These are phyloP conservation scores for Trichophyton benhamiae DNA, from an alignment of 2,329 filamentous ascomycete species.

Conservation along the genomic window DNA sequence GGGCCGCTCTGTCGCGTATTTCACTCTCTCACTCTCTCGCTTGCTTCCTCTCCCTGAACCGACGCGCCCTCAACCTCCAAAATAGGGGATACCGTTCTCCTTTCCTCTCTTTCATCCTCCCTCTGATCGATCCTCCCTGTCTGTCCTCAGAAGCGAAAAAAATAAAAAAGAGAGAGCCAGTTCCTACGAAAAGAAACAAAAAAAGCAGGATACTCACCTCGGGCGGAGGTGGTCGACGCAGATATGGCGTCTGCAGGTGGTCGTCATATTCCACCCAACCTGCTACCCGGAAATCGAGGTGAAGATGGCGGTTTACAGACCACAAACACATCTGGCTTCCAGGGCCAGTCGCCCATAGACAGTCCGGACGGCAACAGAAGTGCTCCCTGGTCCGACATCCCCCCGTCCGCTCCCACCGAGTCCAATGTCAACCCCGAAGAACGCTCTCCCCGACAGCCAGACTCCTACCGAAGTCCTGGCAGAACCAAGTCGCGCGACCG, in stretches of 20 bases:
- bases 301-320: conserved; percentile 23
- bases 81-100: not conserved
- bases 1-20: not conserved
- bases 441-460: conserved; percentile 20
- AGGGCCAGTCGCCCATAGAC: conserved; percentile 30
- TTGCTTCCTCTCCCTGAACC: not conserved
- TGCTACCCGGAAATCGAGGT: conserved; percentile 32
- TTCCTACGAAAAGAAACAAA: not conserved
- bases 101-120: not conserved
- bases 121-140: not conserved
- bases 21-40: not conserved
- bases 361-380: conserved; percentile 5
- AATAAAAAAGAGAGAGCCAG: not conserved
- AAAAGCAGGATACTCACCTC: not conserved
- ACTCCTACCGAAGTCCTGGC: conserved; percentile 22
- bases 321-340: conserved; percentile 26
- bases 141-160: not conserved
- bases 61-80: not conserved
- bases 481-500: conserved; percentile 25
- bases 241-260: conserved; percentile 32
- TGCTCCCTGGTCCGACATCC: conserved; percentile 19
- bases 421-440: conserved; percentile 13
- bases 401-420: conserved; percentile 21
- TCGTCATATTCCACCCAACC: conserved; percentile 29
- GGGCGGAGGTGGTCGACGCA: conserved; percentile 10